Conservation (phyloP, 768 basidiomycete species). For the Strobilomyces dryophilus region DNA sequence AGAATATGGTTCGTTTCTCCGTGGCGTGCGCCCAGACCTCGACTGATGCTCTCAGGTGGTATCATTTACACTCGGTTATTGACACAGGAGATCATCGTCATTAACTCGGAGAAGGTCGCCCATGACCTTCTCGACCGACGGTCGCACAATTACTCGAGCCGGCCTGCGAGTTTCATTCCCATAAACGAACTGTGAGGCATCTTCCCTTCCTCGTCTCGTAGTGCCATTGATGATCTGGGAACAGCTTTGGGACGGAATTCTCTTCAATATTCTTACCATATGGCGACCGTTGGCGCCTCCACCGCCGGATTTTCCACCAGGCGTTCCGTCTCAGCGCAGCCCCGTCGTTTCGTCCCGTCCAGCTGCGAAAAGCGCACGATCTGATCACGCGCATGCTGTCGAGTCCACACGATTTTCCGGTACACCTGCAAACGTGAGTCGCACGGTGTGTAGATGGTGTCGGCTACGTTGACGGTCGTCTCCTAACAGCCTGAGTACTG, state of each 20-base stretch:
- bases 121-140: constrained; percentile 21
- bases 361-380: constrained; percentile 30
- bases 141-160: constrained; percentile 23
- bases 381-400: constrained; percentile 26
- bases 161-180: constrained; percentile 14
- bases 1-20: constrained; percentile 15
- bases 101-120: constrained; percentile 25
- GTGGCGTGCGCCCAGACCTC: not conserved
- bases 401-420: constrained; percentile 19
- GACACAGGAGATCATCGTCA: constrained; percentile 22
- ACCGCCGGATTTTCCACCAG: constrained; percentile 35
- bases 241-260: constrained; percentile 25
- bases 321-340: constrained; percentile 29
- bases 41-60: constrained; percentile 9
- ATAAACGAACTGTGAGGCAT: constrained; percentile 18
- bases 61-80: constrained; percentile 23
- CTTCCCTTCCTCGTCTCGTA: not conserved
- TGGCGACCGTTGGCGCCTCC: constrained; percentile 26
- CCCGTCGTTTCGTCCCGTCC: constrained; percentile 29
- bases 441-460: not conserved
- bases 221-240: not conserved
- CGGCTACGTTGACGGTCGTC: not conserved
- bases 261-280: constrained; percentile 24
- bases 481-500: constrained; percentile 15
- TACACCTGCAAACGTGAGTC: constrained; percentile 23